A percentile compares a stretch with the other conserved stretches of the same genome.
Evolutionary conservation across 305 asterid genomes (phyloP).

Genomic region (Salvia sclarea): DNA sequence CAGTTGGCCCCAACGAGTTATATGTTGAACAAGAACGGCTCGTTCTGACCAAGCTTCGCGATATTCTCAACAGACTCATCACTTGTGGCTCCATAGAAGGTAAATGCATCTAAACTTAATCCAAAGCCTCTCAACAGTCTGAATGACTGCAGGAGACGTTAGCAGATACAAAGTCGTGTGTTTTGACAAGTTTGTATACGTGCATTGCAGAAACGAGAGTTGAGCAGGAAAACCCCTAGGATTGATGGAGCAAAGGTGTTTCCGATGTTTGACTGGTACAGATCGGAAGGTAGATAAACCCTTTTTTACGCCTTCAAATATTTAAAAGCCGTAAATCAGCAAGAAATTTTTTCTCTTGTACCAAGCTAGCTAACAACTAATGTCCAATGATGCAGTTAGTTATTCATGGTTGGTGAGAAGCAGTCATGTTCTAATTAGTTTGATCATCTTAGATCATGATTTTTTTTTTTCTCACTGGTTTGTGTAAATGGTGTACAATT

Average conservation of each 20-base stretch:
- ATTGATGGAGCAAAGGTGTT: slow-evolving; percentile 18
- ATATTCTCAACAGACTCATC: slow-evolving; percentile 53
- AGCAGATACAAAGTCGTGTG: too few species aligned
- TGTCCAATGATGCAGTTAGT: slow-evolving; percentile 22
- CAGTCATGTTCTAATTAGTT: slow-evolving; percentile 14
- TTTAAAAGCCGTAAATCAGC: slow-evolving; percentile 5
- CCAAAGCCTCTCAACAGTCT: background rate
- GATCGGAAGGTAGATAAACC: slow-evolving; percentile 1
- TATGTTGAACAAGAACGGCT: slow-evolving; percentile 69
- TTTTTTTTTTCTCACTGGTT: background rate
- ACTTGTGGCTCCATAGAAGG: slow-evolving; percentile 53
- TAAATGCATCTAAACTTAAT: background rate
- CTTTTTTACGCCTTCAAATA: slow-evolving; percentile 19
- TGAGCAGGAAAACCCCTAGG: slow-evolving; percentile 31
- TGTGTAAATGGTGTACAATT: slow-evolving; percentile 5
- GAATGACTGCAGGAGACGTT: background rate
- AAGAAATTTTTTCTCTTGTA: background rate
- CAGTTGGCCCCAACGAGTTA: slow-evolving; percentile 27
- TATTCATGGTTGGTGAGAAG: slow-evolving; percentile 1
- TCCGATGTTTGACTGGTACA: slow-evolving; percentile 21
- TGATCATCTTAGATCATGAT: slow-evolving; percentile 1
- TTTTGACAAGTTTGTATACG: background rate
- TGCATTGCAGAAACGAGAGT: slow-evolving; percentile 42
- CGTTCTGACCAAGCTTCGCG: slow-evolving; percentile 45
- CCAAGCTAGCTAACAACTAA: slow-evolving; percentile 10